Percentiles rank a stretch among this genome's conserved stretches.
phyloP scores from a whole-genome alignment of 192 early-diverging fungal species.

The Podila verticillata region DNA sequence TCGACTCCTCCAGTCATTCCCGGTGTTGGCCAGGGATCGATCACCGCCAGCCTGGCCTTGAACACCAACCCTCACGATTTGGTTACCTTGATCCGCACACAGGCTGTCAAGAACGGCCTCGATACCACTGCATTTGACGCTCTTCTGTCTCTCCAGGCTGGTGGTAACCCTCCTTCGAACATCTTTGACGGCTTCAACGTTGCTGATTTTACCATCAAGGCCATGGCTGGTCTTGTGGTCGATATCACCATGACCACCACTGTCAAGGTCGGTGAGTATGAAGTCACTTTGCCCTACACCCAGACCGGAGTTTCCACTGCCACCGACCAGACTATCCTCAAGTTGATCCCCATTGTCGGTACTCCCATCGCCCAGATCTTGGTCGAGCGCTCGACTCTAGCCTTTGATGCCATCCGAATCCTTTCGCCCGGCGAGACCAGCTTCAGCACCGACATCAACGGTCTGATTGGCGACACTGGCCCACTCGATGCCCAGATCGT shows the following conservation, averaged over 20 bases:
- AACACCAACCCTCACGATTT: conserved; percentile 55
- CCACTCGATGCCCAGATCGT: conserved; percentile 56
- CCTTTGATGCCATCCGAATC: conserved; percentile 45
- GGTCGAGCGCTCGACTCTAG: conserved; percentile 36
- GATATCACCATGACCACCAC: conserved; percentile 49
- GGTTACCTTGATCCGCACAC: conserved; percentile 47
- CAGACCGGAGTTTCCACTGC: conserved; percentile 47
- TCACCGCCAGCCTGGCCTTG: conserved; percentile 49
- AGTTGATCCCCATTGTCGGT: conserved; percentile 56
- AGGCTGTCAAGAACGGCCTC: conserved; percentile 41
- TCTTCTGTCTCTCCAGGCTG: conserved; percentile 38
- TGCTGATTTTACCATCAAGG: conserved; percentile 40
- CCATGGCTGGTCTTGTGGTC: conserved; percentile 46
- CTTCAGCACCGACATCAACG: conserved; percentile 50
- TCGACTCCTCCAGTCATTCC: conserved; percentile 46
- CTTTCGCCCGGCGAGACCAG: conserved; percentile 36
- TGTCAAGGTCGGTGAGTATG: conserved; percentile 56
- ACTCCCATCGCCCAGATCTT: conserved; percentile 57
- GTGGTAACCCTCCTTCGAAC: conserved; percentile 17
- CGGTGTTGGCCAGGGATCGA: conserved; percentile 28
- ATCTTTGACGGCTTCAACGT: conserved; percentile 53
- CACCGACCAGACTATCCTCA: conserved; percentile 48
- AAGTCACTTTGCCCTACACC: conserved; percentile 30
- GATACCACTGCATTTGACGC: conserved; percentile 53
- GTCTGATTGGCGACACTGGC: conserved; percentile 56